phyloP scores from a whole-genome alignment of 2,329 filamentous ascomycete genomes.

The Monilinia fructicola region DNA sequence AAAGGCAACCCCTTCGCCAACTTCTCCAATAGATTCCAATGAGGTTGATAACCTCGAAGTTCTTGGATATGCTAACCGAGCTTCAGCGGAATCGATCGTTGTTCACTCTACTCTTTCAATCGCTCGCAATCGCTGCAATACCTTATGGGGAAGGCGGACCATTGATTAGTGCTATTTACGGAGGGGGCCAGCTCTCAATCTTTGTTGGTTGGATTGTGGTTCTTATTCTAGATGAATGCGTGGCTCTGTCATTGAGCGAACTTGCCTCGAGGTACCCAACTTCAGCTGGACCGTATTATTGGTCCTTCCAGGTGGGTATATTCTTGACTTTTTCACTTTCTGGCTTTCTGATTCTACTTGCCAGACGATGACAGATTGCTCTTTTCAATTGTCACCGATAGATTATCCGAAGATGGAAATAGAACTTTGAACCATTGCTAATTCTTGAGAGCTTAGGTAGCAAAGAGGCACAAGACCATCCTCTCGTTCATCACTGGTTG shows the following conservation, averaged over 20 bases:
- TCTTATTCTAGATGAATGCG: slow-evolving; percentile 58
- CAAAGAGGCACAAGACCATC: slow-evolving; percentile 58
- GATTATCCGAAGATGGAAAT: not conserved
- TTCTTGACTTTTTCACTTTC: not conserved
- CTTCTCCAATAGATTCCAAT: slow-evolving; percentile 22
- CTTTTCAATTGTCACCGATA: not conserved
- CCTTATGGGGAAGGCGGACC: slow-evolving; percentile 49
- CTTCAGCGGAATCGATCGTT: slow-evolving; percentile 59
- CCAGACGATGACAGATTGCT: not conserved
- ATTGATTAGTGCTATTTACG: slow-evolving; percentile 39
- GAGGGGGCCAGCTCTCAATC: slow-evolving; percentile 52
- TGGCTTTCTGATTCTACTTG: not conserved
- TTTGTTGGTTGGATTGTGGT: slow-evolving; percentile 58
- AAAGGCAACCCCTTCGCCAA: slow-evolving; percentile 16
- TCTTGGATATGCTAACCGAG: slow-evolving; percentile 58
- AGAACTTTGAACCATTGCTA: not conserved
- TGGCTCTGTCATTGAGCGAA: slow-evolving; percentile 69
- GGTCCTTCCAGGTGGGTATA: slow-evolving; percentile 62
- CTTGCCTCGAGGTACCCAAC: slow-evolving; percentile 76
- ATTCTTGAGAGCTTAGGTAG: slow-evolving; percentile 45
- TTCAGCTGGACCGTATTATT: slow-evolving; percentile 77
- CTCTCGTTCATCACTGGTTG: slow-evolving; percentile 73
- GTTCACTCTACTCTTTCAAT: slow-evolving; percentile 60
- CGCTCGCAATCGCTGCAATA: slow-evolving; percentile 59
- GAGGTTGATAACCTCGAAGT: slow-evolving; percentile 33